A percentile compares a stretch with the other conserved stretches of the same genome.
Evolutionary conservation across 148 eudicot species (phyloP).

Genomic region (Talinum fruticosum): DNA sequence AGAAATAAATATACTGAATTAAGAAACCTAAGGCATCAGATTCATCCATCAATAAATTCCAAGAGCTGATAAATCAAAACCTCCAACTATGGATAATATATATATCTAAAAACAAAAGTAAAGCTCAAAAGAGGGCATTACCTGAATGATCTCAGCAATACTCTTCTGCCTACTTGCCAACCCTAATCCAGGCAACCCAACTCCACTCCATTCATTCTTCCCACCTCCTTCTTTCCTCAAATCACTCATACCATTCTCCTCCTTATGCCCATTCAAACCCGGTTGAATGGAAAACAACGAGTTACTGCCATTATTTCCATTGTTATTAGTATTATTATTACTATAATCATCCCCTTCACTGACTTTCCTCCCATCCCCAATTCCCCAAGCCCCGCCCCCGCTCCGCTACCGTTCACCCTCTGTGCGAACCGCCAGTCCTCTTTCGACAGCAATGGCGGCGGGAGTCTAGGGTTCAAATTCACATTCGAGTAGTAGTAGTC

Average conservation of each 20-base stretch:
- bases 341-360: conserved; percentile 11
- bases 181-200: conserved; percentile 78
- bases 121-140: conserved; percentile 17
- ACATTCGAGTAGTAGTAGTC: conserved; percentile 57
- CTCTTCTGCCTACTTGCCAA: conserved; percentile 70
- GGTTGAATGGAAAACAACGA: conserved; percentile 7
- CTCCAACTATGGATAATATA: not conserved
- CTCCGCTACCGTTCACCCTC: conserved; percentile 43
- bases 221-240: conserved; percentile 35
- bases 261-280: conserved; percentile 13
- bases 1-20: not conserved
- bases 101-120: not conserved
- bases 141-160: conserved; percentile 81
- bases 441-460: conserved; percentile 60
- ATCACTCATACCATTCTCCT: conserved; percentile 17
- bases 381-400: conserved; percentile 44
- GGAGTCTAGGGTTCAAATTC: conserved; percentile 59
- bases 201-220: conserved; percentile 58
- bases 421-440: conserved; percentile 66
- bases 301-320: conserved; percentile 11
- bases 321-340: not conserved
- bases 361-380: conserved; percentile 59
- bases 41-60: not conserved
- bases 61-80: not conserved
- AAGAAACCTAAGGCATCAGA: not conserved